phyloP scores from a whole-genome alignment of 441 rosid species.

The Breynia disticha region DNA sequence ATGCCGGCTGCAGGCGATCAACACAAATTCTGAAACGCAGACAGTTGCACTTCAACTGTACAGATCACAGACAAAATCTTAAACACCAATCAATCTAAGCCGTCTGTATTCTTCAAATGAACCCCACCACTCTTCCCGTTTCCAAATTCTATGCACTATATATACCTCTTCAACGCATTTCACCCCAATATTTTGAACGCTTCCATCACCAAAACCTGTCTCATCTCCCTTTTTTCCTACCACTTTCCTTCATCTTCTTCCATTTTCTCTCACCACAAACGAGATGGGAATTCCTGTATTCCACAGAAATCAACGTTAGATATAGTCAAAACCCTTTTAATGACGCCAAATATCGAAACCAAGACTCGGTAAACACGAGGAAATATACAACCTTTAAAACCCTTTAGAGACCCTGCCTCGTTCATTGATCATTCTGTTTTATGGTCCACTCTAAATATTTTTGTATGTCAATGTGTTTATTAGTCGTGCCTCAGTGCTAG shows the following conservation, averaged over 20 bases:
- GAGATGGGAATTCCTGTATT: no score
- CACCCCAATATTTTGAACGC: constrained; percentile 9
- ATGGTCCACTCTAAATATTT: background rate
- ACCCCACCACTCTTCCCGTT: no score
- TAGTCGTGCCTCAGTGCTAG: background rate
- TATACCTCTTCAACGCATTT: background rate
- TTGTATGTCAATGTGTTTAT: background rate
- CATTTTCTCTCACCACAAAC: background rate
- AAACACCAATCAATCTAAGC: no score
- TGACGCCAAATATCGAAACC: background rate
- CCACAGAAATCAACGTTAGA: background rate
- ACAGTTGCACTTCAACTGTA: no score
- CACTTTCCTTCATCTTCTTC: background rate
- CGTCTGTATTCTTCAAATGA: no score
- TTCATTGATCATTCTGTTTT: background rate
- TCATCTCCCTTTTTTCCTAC: background rate
- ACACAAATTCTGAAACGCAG: no score
- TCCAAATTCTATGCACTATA: no score
- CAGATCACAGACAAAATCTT: no score
- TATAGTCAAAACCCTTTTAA: background rate
- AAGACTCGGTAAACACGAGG: constrained; percentile 5
- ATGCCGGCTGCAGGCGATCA: no score
- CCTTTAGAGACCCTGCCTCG: background rate
- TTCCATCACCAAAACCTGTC: constrained; percentile 32
- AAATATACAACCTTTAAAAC: background rate